Base-by-base conservation (phyloP, 2,329 filamentous ascomycete genomes). In the Dichotomopilus funicola region DNA sequence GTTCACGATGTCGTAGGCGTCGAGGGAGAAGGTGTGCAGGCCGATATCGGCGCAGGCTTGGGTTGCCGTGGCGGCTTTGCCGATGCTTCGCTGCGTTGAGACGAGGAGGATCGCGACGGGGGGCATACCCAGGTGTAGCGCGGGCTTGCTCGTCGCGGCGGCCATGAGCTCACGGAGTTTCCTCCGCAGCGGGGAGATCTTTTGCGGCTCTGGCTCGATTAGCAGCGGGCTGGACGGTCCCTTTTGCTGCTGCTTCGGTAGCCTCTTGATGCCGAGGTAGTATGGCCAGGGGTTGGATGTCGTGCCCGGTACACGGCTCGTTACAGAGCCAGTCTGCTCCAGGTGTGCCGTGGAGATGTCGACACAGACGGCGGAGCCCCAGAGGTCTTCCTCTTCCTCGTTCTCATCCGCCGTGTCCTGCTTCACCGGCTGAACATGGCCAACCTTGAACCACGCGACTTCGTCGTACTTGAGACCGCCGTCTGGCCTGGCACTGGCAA, bases 401-500 rank as follows among this genome's bases (percentile, higher is more conserved):
- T 83, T 80, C n/a, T 80, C 77, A 34, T 63, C 59, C 12, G 59
- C 49, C 12, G 59, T 31, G 11, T 66, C 64, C 35, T 63, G 70
- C 63, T 74, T 83, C 66, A 75, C 75, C 5, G 78, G 73, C 54
- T 77, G 76, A 51, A 95, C 85, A 57, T 89, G 87, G 41, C 87
- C 87, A 42, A 99, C 87, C 61, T 86, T 89, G 76, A 96, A 97
- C 94, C 94, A 99, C 6, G 89, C 91, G 19, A 95, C 88, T 35
- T 77, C 81, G 70, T 79, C 82, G 62, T 72, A 75, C 52, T 68
- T 63, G 61, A 73, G 55, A 61, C 68, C 41, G 56, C 61, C 56
- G 19, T 65, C 61, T 3, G 59, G 51, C 59, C 59, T 35, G 60
- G 73, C 64, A 45, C 68, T 70, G 6, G 72, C 79, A 35, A 81